A percentile compares a stretch with the other conserved stretches of the same genome.
Conservation (phyloP, 1,139 yeast species). For the Taphrina flavorubra region DNA sequence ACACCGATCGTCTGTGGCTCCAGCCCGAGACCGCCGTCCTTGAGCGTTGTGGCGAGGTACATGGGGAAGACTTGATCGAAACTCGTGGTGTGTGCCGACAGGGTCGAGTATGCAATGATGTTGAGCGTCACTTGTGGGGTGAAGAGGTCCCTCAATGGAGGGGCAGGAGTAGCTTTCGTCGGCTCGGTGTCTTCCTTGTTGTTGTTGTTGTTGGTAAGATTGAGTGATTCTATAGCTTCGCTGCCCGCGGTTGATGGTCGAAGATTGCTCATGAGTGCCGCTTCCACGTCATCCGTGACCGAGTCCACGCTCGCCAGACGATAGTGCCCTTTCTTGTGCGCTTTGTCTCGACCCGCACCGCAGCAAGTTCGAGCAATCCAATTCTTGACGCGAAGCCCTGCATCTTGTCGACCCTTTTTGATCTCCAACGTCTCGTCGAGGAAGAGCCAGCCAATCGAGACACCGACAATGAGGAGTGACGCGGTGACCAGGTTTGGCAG, state of each 20-base stretch:
- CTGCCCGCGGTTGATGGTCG: conserved; percentile 34
- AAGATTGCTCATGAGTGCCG: conserved; percentile 13
- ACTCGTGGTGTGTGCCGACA: conserved; percentile 32
- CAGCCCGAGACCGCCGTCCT: conserved; percentile 40
- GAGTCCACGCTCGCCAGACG: conserved; percentile 27
- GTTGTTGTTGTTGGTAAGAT: not conserved
- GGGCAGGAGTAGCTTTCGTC: conserved; percentile 61
- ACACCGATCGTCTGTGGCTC: conserved; percentile 36
- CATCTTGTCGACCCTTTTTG: conserved; percentile 51
- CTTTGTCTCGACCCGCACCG: not conserved
- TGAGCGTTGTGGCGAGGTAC: conserved; percentile 37
- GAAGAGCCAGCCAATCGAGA: conserved; percentile 59
- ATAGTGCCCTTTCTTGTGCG: conserved; percentile 22
- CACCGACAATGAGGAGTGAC: conserved; percentile 49
- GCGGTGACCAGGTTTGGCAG: conserved; percentile 60
- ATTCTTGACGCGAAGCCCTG: conserved; percentile 27
- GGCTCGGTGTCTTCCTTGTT: conserved; percentile 52
- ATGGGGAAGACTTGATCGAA: conserved; percentile 42
- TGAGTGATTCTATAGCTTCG: conserved; percentile 15
- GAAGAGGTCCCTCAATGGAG: conserved; percentile 50
- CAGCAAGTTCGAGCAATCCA: conserved; percentile 26
- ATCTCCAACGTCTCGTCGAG: conserved; percentile 60
- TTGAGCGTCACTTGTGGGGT: conserved; percentile 34
- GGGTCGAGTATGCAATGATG: conserved; percentile 19
- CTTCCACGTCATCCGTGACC: conserved; percentile 22